Evolutionary conservation across 192 early-diverging fungal genomes (phyloP), one percentile per base, ranked within the genome.

Genomic region (Allomyces arbusculus): DNA sequence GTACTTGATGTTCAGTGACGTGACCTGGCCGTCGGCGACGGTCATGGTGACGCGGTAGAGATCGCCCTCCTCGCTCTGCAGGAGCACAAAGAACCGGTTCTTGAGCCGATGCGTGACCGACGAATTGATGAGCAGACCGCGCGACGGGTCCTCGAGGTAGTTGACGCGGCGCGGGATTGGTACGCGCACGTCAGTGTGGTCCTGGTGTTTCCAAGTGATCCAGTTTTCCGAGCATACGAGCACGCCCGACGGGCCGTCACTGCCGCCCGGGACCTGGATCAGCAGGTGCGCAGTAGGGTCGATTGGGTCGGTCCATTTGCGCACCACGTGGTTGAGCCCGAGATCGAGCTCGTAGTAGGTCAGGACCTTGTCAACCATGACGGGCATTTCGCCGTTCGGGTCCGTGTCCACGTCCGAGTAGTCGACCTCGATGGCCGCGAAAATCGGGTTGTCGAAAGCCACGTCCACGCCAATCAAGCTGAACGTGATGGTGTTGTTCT

Each of bases 361-460:
- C 69, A 98, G 69, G 64, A 84, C 79, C 84, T 87, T 6, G 25
- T 64, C 20, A 66, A 86, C 83, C 78, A 91, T 88, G 76, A 89
- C 89, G 14, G 83, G 71, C 26, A 84, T 79, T 62, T 79, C 84
- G 9, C 83, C 87, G 11, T 82, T 77, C 20, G 84, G 79, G 73
- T 88, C 89, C 58, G 83, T 74, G 71, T 92, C 91, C 7, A 83
- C 83, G 55, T 91, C 95, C 23, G 79, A 77, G 69, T 91, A 92
- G 72, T 85, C 86, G 1, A 85, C 79, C 72, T 99, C 96, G 58
- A 99, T 72, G 62, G 87, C 86, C 1, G 95, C 97, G 80, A 99
- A 99, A 45, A 94, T 80, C 11, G 97, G 97, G 73, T 97, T 99
- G 68, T 99, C 97, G 69, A 90, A 99, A 0, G 94, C 97, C 24